A percentile compares a stretch with the other conserved stretches of the same genome.
Conservation (phyloP, 2,329 filamentous ascomycete genomes). For the Pseudogymnoascus sp. region DNA sequence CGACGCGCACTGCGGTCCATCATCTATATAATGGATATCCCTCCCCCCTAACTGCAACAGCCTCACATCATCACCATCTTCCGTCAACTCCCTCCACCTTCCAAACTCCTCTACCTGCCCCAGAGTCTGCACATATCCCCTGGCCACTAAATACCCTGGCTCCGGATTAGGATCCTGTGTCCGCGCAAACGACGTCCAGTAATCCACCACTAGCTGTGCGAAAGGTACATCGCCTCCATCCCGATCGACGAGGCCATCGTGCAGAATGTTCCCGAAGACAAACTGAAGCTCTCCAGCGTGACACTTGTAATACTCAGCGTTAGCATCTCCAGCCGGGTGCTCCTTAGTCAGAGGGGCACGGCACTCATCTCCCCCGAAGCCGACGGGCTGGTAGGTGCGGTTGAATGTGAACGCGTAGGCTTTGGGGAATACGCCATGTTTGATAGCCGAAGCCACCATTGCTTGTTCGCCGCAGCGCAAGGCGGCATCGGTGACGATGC, state of each 20-base stretch:
- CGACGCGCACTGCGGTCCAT: constrained; percentile 17
- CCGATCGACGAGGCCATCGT: constrained; percentile 21
- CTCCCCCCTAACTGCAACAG: constrained; percentile 8
- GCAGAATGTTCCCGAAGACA: constrained; percentile 25
- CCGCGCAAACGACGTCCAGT: constrained; percentile 24
- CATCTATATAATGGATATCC: constrained; percentile 14
- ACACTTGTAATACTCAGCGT: constrained; percentile 30
- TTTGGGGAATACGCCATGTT: constrained; percentile 25
- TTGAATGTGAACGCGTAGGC: constrained; percentile 30
- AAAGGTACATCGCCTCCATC: constrained; percentile 26
- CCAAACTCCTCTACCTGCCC: constrained; percentile 18
- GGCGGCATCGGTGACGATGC: constrained; percentile 23
- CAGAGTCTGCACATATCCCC: constrained; percentile 20
- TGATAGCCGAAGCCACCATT: constrained; percentile 21
- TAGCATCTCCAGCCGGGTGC: constrained; percentile 26
- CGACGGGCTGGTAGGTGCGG: constrained; percentile 26
- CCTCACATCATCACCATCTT: constrained; percentile 12
- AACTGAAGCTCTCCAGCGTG: constrained; percentile 28
- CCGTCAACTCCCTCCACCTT: constrained; percentile 15
- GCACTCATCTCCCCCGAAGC: constrained; percentile 13
- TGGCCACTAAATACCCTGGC: constrained; percentile 17
- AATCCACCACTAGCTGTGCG: constrained; percentile 20
- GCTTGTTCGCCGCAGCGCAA: constrained; percentile 26
- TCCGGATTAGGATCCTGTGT: constrained; percentile 20
- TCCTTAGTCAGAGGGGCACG: constrained; percentile 18